Evolutionary conservation across 345 rosid genomes (phyloP).

Genomic region (Salix koriyanagi): DNA sequence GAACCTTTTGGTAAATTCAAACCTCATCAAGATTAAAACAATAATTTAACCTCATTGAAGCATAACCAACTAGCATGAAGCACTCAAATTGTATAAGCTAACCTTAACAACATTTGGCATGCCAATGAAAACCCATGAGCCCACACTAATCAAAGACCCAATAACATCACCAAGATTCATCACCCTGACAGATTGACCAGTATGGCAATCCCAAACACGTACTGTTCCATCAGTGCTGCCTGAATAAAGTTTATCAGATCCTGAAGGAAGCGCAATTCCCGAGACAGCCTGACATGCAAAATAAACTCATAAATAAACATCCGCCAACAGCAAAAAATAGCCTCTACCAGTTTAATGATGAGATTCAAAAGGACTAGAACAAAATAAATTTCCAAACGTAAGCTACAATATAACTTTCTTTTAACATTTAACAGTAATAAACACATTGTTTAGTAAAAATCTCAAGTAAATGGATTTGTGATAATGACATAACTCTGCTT

Average conservation of each 20-base stretch:
- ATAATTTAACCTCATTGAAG: background rate
- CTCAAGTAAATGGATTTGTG: too few species aligned
- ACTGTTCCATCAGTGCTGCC: slow-evolving; percentile 48
- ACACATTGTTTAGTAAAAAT: too few species aligned
- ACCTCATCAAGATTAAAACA: too few species aligned
- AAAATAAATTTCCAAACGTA: background rate
- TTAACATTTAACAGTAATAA: background rate
- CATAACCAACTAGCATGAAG: background rate
- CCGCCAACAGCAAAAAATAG: background rate
- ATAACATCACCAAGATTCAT: slow-evolving; percentile 40
- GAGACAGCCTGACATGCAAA: slow-evolving; percentile 28
- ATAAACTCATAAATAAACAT: background rate
- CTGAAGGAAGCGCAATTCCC: slow-evolving; percentile 48
- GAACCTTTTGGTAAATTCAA: too few species aligned
- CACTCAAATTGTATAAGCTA: background rate
- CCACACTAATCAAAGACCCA: slow-evolving; percentile 48
- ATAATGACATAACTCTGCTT: too few species aligned
- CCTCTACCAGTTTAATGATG: background rate
- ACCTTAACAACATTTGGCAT: slow-evolving; percentile 55
- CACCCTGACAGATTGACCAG: slow-evolving; percentile 38
- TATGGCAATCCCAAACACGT: slow-evolving; percentile 48
- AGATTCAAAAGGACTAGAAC: background rate
- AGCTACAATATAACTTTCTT: background rate
- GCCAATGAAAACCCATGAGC: slow-evolving; percentile 64
- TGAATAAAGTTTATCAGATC: slow-evolving; percentile 55